These are phyloP conservation scores for Starmerella tilneyi DNA, from an alignment of 805 yeast genomes.

Conservation along the genomic window DNA sequence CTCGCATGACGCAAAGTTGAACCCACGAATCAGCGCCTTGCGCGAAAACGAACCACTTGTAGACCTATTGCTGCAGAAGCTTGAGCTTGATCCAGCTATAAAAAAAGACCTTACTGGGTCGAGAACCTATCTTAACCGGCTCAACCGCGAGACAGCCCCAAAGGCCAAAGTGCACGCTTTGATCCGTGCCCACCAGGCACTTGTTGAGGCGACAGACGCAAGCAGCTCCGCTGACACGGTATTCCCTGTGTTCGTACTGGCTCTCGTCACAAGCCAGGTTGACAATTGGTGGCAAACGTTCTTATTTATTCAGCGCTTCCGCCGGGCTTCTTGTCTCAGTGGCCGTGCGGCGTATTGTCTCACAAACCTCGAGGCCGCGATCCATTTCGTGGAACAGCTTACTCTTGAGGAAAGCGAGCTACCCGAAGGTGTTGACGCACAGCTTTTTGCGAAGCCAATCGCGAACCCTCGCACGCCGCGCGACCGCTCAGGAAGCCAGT, in stretches of 20 bases:
- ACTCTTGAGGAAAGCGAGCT: conserved; percentile 27
- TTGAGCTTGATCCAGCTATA: conserved; percentile 9
- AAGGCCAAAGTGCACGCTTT: conserved; percentile 30
- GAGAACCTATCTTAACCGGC: conserved; percentile 15
- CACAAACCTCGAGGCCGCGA: conserved; percentile 38
- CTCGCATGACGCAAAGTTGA: conserved; percentile 24
- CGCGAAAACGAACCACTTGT: conserved; percentile 13
- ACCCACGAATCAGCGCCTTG: conserved; percentile 16
- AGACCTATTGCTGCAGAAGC: conserved; percentile 4
- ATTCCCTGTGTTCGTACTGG: conserved; percentile 33
- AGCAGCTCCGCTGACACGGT: conserved; percentile 33
- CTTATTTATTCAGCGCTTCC: conserved; percentile 33
- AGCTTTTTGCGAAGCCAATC: conserved; percentile 21
- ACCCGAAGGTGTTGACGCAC: conserved; percentile 26
- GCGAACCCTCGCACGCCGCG: conserved; percentile 17
- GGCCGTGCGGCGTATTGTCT: conserved; percentile 36
- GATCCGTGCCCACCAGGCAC: conserved; percentile 31
- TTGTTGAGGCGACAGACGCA: conserved; percentile 29
- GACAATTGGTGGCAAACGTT: conserved; percentile 33
- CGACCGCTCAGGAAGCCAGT: conserved; percentile 20
- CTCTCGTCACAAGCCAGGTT: conserved; percentile 29
- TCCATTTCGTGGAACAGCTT: conserved; percentile 32
- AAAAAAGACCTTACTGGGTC: conserved; percentile 5
- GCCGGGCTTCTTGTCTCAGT: conserved; percentile 29
- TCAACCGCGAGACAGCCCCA: conserved; percentile 30